These are phyloP conservation scores for Albizia julibrissin DNA, from an alignment of 306 rosid genomes.

Conservation along the genomic window DNA sequence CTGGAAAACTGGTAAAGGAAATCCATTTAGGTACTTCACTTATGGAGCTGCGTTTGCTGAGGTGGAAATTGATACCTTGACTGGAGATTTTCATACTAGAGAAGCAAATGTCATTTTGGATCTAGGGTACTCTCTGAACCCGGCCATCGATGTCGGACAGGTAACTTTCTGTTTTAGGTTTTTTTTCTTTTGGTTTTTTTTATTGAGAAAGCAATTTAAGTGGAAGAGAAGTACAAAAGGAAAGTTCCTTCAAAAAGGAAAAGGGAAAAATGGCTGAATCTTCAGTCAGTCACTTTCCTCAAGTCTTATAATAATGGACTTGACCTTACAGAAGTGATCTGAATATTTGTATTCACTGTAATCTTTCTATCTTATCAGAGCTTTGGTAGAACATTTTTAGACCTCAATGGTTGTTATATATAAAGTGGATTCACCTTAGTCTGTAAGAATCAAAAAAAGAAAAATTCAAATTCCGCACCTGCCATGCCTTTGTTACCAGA, in stretches of 20 bases:
- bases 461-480: not conserved
- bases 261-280: conserved; percentile 13
- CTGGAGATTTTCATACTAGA: conserved; percentile 94
- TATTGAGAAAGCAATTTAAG: conserved; percentile 22
- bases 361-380: conserved; percentile 18
- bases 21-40: conserved; percentile 81
- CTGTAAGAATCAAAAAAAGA: not conserved
- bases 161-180: conserved; percentile 32
- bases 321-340: conserved; percentile 16
- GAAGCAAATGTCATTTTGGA: conserved; percentile 72
- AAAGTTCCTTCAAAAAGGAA: conserved; percentile 11
- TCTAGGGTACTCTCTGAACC: conserved; percentile 88
- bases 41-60: conserved; percentile 96
- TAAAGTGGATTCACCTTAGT: conserved; percentile 16
- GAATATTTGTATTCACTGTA: not conserved
- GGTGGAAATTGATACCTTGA: conserved; percentile 93
- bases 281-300: conserved; percentile 4
- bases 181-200: not conserved
- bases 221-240: conserved; percentile 2
- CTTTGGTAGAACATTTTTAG: not conserved
- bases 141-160: conserved; percentile 97
- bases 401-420: conserved; percentile 11
- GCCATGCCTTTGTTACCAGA: not conserved
- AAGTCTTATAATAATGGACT: conserved; percentile 2
- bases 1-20: conserved; percentile 79